phyloP scores from a whole-genome alignment of 768 basidiomycete genomes.

The Pleurotus pulmonarius region DNA sequence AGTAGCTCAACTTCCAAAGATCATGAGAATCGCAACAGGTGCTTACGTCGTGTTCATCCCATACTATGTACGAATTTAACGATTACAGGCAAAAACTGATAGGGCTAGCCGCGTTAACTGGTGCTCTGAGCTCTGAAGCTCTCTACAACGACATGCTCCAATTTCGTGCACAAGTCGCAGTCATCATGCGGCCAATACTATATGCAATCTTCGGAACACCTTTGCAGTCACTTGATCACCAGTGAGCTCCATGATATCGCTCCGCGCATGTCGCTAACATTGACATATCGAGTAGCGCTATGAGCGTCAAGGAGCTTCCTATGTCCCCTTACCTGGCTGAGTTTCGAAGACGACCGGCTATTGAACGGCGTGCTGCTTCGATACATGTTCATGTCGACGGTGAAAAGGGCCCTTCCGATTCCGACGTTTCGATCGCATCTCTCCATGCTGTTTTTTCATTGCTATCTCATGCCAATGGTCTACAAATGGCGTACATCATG shows the following conservation, averaged over 20 bases:
- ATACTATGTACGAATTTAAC: slow-evolving; percentile 1
- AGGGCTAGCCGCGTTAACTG: slow-evolving; percentile 79
- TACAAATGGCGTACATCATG: slow-evolving; percentile 70
- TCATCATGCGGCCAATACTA: slow-evolving; percentile 71
- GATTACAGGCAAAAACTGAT: slow-evolving; percentile 71
- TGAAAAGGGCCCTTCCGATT: slow-evolving; percentile 73
- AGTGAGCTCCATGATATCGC: slow-evolving; percentile 42
- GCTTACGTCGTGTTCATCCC: slow-evolving; percentile 8
- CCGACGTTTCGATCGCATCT: slow-evolving; percentile 72
- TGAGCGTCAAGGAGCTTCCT: slow-evolving; percentile 62
- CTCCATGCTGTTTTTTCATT: slow-evolving; percentile 71
- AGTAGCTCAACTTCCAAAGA: slow-evolving; percentile 55
- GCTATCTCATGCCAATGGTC: slow-evolving; percentile 70
- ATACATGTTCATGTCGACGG: slow-evolving; percentile 88
- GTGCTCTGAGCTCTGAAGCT: slow-evolving; percentile 80
- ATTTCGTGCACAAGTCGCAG: slow-evolving; percentile 67
- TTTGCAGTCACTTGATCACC: slow-evolving; percentile 55
- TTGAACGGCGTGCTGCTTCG: slow-evolving; percentile 83
- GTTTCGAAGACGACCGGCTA: slow-evolving; percentile 74
- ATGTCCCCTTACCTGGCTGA: slow-evolving; percentile 79
- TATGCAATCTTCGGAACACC: slow-evolving; percentile 63
- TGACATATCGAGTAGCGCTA: slow-evolving; percentile 37
- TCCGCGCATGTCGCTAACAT: slow-evolving; percentile 10
- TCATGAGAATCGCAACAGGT: slow-evolving; percentile 75
- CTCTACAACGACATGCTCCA: slow-evolving; percentile 69